These are phyloP conservation scores for Eimeria praecox DNA, from an alignment of 169 alveolate genomes.

Conservation along the genomic window DNA sequence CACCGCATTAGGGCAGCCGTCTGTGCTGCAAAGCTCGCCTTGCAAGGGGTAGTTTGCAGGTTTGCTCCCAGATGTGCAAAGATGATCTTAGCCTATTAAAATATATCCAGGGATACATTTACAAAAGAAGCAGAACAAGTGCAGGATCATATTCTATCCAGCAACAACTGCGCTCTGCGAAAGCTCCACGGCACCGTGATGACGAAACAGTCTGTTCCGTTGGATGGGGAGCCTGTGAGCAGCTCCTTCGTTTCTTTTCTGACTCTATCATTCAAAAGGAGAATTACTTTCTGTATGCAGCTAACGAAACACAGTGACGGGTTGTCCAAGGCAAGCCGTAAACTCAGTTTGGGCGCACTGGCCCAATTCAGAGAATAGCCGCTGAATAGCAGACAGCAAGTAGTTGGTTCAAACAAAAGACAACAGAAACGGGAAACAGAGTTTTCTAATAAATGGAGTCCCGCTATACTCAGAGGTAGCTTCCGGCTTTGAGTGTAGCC, in stretches of 20 bases:
- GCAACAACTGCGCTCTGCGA: background rate
- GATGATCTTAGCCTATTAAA: background rate
- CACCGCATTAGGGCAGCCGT: background rate
- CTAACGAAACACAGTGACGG: background rate
- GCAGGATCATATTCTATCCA: background rate
- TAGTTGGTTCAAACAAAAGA: background rate
- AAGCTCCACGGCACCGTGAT: background rate
- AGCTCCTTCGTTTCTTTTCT: background rate
- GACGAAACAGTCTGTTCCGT: too few relatives aligned
- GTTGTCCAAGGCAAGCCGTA: background rate
- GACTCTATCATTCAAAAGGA: background rate
- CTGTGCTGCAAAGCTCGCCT: background rate
- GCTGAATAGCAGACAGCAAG: background rate
- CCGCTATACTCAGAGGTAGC: background rate
- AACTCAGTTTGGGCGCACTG: background rate
- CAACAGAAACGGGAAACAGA: background rate
- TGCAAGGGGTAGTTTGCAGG: background rate
- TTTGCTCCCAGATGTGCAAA: background rate
- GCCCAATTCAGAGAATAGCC: background rate
- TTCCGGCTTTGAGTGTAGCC: too few relatives aligned
- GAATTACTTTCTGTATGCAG: background rate
- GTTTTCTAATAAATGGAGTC: background rate
- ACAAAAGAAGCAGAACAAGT: background rate
- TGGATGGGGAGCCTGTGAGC: background rate
- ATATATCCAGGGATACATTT: background rate